Conservation (phyloP, 1,284 basidiomycete species). For the Ganoderma multipileum region DNA sequence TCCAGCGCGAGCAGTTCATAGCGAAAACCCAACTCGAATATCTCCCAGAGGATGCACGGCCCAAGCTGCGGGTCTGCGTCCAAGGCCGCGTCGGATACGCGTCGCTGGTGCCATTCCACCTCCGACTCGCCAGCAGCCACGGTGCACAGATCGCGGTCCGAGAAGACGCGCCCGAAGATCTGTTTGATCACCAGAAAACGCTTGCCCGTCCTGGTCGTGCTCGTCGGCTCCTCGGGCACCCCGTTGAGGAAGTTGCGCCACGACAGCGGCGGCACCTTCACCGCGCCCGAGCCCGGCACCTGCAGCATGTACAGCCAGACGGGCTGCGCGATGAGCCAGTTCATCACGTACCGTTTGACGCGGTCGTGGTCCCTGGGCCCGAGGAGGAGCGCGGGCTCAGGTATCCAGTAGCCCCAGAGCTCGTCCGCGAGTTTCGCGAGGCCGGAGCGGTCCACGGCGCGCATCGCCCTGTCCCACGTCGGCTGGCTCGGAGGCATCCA, state of each 20-base stretch:
- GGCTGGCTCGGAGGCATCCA: slow-evolving; percentile 11
- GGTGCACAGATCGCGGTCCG: background rate
- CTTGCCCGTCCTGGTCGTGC: background rate
- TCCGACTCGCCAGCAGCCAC: background rate
- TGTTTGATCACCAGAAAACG: background rate
- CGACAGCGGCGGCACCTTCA: slow-evolving; percentile 2
- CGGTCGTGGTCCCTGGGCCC: slow-evolving; percentile 3
- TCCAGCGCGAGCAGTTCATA: slow-evolving; percentile 20
- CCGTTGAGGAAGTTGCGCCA: slow-evolving; percentile 17
- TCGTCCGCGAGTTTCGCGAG: background rate
- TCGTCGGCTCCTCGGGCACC: background rate
- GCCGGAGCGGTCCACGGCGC: background rate
- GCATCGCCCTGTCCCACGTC: slow-evolving; percentile 8
- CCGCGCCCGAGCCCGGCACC: background rate
- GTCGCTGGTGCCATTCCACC: slow-evolving; percentile 2
- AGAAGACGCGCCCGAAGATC: slow-evolving; percentile 8
- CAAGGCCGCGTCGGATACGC: background rate
- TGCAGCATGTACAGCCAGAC: slow-evolving; percentile 19
- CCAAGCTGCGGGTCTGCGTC: background rate
- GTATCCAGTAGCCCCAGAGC: slow-evolving; percentile 20
- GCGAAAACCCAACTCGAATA: slow-evolving; percentile 23
- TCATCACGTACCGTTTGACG: slow-evolving; percentile 3
- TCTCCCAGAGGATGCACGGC: slow-evolving; percentile 19
- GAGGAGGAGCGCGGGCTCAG: slow-evolving; percentile 13
- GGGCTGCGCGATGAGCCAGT: slow-evolving; percentile 6